Evolutionary conservation across 106 monocot genomes (phyloP), one percentile per base, ranked within the genome.

Genomic region (Acanthochlamys bracteata): DNA sequence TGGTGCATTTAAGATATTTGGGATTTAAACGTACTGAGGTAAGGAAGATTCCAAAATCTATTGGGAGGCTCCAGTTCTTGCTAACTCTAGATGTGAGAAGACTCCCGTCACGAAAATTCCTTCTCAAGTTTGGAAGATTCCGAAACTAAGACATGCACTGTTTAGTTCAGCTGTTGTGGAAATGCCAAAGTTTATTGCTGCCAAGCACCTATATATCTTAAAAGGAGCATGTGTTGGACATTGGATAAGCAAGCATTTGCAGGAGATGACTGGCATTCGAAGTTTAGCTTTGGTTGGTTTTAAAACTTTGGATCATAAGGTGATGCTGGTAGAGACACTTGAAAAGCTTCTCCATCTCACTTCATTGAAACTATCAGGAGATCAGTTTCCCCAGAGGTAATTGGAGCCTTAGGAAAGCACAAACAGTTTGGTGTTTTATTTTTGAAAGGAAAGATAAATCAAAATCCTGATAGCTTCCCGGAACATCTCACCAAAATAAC

Each of bases 1-100:
- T 41, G 56, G 46, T 51, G 16, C 66, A 51, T 27, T 14, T 74
- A 10, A 59, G 74, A 67, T 59, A 67, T 40, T 25, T 74, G 2
- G 39, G 66, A 21, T 39, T 74, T 4, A 74, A 49, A 14, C 13
- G 14, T 19, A 20, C 39, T 2, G 13, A 11, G 14, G 0, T 45
- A 14, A 25, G 46, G 3, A 17, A 12, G 39, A 39, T 67, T n/a
- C 54, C 60, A 0, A 13, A 60, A 39, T 68, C 59, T 26, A 45
- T 60, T 21, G 33, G 25, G 7, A 13, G 62, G 1, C 58, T 67
- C 26, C 41, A 60, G 7, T 55, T 24, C 41, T 24, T 74, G 15
- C 60, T 54, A 41, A 55, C 41, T 40, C 10, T 61, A 0, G 53
- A 61, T 61, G 22, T 74, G 17, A 42, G 4, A 23, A 20, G 15